Evolutionary conservation across 202 grass and related monocot species (phyloP), one percentile per base, ranked within the genome.

Genomic region (Schoenoplectus triqueter): DNA sequence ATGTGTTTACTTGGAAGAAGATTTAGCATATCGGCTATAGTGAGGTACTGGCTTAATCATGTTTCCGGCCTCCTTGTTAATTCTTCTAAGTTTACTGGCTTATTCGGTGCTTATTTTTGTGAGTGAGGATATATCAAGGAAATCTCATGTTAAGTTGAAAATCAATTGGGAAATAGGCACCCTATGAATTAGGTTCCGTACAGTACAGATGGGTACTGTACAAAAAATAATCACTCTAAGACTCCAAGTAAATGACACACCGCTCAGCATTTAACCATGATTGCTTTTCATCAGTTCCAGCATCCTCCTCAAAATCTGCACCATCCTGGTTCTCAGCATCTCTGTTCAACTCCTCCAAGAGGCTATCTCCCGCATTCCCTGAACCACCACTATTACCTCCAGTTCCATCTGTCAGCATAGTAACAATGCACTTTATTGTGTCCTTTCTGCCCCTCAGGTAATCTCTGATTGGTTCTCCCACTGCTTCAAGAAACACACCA

Each of bases 391-490:
- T 80, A 79, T 90, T 95, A 66, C 64, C 81, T 10, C 64, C 65
- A n/a, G 89, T 89, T 40, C 89, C 94, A 83, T 97, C 94, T 22
- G 92, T 95, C 85, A 98, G 85, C 95, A 98, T 98, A 51, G 91
- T 95, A 39, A 98, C 95, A 84, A 98, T 98, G 87, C 95, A 98
- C 93, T 98, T 98, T 85, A 95, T 95, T 75, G 95, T 98, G 80
- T 98, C 95, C 79, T 98, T 98, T 86, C 95, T 92, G 69, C 95
- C 88, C 64, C 95, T 95, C 84, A 98, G 79, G 82, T 98, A 98
- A 89, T 98, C 95, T 78, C 95, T 98, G 91, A 98, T 98, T 87
- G 95, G 95, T 87, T 98, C 95, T 88, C 95, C 95, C 84, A 98
- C 95, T 86, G 95, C 91, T 84, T 98, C 95, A 54, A 98, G 88